Evolutionary conservation across 208 protist species (phyloP), one percentile per base, ranked within the genome.

Genomic region (Trypanosoma lewisi): DNA sequence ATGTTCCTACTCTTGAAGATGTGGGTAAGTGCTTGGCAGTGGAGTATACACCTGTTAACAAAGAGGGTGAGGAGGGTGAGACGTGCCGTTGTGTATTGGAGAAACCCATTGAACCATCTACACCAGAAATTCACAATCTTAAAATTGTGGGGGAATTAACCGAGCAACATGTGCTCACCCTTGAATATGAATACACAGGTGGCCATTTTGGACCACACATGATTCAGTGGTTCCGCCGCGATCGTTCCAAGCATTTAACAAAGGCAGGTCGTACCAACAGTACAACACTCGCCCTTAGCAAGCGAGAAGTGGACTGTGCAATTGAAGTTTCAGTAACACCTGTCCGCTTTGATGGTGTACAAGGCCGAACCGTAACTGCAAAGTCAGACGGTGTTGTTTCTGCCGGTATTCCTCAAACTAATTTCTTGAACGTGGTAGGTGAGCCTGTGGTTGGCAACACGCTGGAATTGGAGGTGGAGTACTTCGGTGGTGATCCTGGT

Each of bases 21-120:
- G 86, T 97, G 12, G 85, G 88, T 50, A 83, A 90, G 64, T 92
- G 72, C 69, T 65, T 97, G 55, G 87, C 87, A 25, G 92, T 97
- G 37, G 87, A 97, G 70, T 94, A 93, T 79, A 97, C 91, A 6
- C 91, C 91, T 19, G 82, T 94, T 34, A 94, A 88, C 74, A 76
- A 70, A 31, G 67, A 87, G 27, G 91, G 89, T 28, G 80, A 85
- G 28, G 87, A 91, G 45, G 91, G 91, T 41, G 89, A 96, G 77
- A 91, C 90, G 39, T 94, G 87, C 69, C 86, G 87, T 55, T 96
- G 87, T 60, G 87, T 96, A 23, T 76, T 96, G 53, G 84, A 96
- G 60, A 89, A 89, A 53, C 76, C 83, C 19, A 96, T 95, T 70
- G 85, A 93, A 55, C 70, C 85, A 14, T 78, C 72, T 33, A 47